Percentiles rank a stretch among this genome's conserved stretches.
phyloP scores from a whole-genome alignment of 106 monocot species.

The Acorus gramineus region DNA sequence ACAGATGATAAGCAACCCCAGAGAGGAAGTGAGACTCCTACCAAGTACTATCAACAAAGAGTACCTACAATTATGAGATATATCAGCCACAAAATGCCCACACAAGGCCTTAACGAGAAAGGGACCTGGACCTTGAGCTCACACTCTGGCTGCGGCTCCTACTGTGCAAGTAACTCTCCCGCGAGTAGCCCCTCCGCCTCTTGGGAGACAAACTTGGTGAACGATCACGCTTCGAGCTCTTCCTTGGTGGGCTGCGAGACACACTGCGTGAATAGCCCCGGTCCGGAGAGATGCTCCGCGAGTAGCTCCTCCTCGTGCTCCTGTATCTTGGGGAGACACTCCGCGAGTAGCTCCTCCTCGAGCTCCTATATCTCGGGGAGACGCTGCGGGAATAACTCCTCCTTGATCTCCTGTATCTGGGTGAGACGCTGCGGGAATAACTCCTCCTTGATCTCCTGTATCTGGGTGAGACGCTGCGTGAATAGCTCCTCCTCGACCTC shows the following conservation, averaged over 20 bases:
- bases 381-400: constrained; percentile 13
- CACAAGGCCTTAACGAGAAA: not conserved
- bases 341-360: constrained; percentile 14
- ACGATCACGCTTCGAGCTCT: too few species aligned
- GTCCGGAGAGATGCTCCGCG: constrained; percentile 6
- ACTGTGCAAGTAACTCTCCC: constrained; percentile 55
- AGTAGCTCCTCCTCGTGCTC: constrained; percentile 12
- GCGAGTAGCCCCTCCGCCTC: constrained; percentile 18
- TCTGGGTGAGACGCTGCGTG: constrained; percentile 30
- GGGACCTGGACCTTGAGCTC: constrained; percentile 19
- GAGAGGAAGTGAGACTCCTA: too few species aligned
- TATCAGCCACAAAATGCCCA: not conserved
- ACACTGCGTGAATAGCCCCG: not conserved
- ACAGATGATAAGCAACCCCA: too few species aligned
- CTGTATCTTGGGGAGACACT: constrained; percentile 2
- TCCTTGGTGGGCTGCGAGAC: too few species aligned
- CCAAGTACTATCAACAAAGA: too few species aligned
- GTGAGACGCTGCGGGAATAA: constrained; percentile 20
- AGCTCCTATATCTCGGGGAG: constrained; percentile 8
- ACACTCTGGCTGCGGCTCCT: constrained; percentile 39
- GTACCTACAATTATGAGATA: too few species aligned
- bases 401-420: not conserved
- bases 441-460: constrained; percentile 17
- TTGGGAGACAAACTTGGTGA: too few species aligned
- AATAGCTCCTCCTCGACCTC: constrained; percentile 24